Evolutionary conservation across 495 filamentous ascomycete species (phyloP).

Genomic region (Glonium stellatum): DNA sequence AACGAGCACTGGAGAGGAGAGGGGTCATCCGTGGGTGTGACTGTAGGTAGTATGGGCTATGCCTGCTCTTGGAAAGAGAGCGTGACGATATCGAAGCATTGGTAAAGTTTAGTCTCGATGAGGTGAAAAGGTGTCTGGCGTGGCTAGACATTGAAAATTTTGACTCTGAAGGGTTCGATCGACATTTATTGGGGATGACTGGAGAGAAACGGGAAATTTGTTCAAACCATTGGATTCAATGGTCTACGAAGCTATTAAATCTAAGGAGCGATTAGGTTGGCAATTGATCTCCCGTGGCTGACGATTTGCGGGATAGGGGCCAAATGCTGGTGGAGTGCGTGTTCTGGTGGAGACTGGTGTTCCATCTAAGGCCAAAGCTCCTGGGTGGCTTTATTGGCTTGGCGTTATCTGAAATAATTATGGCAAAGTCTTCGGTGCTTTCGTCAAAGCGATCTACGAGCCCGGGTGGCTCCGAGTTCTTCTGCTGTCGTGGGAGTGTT

Average conservation of each 20-base stretch:
- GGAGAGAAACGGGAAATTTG: neutral
- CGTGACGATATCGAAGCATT: too few species aligned
- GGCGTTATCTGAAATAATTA: neutral
- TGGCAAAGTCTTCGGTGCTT: neutral
- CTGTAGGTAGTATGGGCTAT: too few species aligned
- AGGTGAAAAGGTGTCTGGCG: too few species aligned
- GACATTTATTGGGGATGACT: neutral
- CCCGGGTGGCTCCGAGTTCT: neutral
- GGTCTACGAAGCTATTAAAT: neutral
- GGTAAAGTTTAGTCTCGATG: too few species aligned
- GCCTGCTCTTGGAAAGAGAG: too few species aligned
- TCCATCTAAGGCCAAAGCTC: neutral
- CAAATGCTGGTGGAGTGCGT: neutral
- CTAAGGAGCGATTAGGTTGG: neutral
- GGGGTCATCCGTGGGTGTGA: too few species aligned
- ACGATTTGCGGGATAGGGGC: too few species aligned
- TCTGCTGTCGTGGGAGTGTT: too few species aligned
- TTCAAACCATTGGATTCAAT: neutral
- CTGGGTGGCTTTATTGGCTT: conserved; percentile 4
- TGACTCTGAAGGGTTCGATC: too few species aligned
- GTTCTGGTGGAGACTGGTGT: neutral
- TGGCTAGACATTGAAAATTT: too few species aligned
- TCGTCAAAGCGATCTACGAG: neutral
- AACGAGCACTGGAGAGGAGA: too few species aligned
- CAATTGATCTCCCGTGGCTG: neutral